phyloP scores from a whole-genome alignment of 139 green algal genomes.

The Auxenochlorella pyrenoidosa region DNA sequence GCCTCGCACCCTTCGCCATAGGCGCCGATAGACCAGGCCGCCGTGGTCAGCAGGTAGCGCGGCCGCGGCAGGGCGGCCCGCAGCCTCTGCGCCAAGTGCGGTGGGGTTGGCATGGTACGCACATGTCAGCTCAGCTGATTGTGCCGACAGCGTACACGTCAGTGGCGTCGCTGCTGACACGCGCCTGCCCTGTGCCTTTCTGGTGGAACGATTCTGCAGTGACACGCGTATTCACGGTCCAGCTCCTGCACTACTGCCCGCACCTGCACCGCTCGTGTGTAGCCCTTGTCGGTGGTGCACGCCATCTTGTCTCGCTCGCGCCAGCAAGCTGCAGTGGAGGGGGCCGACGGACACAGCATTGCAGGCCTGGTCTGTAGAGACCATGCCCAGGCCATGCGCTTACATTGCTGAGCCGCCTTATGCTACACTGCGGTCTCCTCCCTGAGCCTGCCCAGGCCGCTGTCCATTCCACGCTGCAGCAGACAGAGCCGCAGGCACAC shows the following conservation, averaged over 20 bases:
- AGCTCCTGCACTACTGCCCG: background rate
- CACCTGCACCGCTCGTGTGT: background rate
- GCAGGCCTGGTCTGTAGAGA: no score
- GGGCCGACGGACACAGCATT: no score
- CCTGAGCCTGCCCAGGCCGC: background rate
- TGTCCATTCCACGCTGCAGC: background rate
- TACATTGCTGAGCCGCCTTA: no score
- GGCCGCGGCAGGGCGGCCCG: conserved; percentile 49
- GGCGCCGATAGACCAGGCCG: conserved; percentile 48
- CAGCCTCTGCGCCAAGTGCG: conserved; percentile 19
- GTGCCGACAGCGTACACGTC: no score
- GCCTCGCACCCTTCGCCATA: conserved; percentile 45
- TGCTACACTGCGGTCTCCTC: no score
- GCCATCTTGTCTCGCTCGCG: background rate
- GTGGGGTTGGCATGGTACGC: no score
- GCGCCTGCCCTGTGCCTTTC: no score
- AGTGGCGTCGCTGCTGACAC: no score
- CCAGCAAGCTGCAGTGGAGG: background rate
- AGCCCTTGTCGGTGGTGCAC: background rate
- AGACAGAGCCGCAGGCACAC: background rate
- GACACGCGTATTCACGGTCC: no score
- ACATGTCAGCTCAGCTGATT: no score
- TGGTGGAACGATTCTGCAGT: no score
- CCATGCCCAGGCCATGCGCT: no score
- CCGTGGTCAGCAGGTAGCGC: conserved; percentile 48